Evolutionary conservation across 768 basidiomycete species (phyloP).

Genomic region (Wakefieldia striispora): DNA sequence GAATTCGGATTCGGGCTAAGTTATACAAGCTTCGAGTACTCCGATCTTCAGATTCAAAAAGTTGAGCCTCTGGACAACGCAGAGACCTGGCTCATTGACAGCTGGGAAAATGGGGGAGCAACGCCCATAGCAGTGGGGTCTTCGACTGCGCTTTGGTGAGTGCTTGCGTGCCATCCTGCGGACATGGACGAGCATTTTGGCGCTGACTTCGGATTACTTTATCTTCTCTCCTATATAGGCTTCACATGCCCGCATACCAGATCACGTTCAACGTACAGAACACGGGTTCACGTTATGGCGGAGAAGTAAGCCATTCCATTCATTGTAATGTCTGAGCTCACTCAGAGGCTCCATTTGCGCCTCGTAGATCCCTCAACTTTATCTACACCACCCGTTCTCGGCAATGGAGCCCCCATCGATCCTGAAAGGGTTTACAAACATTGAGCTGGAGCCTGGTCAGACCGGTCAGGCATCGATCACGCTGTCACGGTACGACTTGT

Average conservation of each 20-base stretch:
- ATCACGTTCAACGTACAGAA: slow-evolving; percentile 69
- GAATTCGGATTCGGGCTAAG: slow-evolving; percentile 91
- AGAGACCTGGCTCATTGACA: slow-evolving; percentile 34
- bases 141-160: slow-evolving; percentile 58
- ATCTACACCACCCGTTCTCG: slow-evolving; percentile 62
- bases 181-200: too few species aligned
- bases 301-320: slow-evolving; percentile 47
- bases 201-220: too few species aligned
- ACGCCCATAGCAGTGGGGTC: slow-evolving; percentile 56
- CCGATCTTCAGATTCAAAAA: slow-evolving; percentile 47
- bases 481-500: slow-evolving; percentile 67
- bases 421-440: slow-evolving; percentile 66
- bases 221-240: slow-evolving; percentile 33
- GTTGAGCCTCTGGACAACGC: slow-evolving; percentile 34
- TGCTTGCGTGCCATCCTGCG: neutral
- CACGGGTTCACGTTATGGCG: slow-evolving; percentile 56
- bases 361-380: slow-evolving; percentile 67
- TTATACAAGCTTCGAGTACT: slow-evolving; percentile 81
- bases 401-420: slow-evolving; percentile 71
- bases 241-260: slow-evolving; percentile 61
- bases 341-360: neutral
- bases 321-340: neutral
- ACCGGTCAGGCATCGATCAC: slow-evolving; percentile 48
- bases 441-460: slow-evolving; percentile 49
- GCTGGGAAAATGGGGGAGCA: slow-evolving; percentile 60